phyloP scores from a whole-genome alignment of 306 rosid species.

The Vigna radiata region DNA sequence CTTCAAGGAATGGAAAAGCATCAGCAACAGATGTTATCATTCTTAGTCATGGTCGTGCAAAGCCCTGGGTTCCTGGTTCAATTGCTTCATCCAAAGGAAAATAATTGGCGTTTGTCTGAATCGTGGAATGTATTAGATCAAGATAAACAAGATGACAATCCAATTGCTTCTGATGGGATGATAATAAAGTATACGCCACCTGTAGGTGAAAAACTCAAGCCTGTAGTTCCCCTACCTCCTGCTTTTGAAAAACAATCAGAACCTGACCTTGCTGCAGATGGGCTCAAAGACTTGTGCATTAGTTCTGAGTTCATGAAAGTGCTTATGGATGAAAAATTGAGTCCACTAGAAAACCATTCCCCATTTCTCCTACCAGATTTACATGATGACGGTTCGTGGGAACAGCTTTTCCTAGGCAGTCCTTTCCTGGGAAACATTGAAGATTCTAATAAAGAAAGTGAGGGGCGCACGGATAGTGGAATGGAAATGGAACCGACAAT shows the following conservation, averaged over 20 bases:
- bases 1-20: conserved; percentile 90
- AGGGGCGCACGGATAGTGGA: conserved; percentile 42
- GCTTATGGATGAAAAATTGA: conserved; percentile 75
- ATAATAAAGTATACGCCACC: conserved; percentile 77
- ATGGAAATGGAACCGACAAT: conserved; percentile 60
- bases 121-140: conserved; percentile 58
- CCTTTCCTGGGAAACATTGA: conserved; percentile 54
- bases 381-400: conserved; percentile 74
- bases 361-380: conserved; percentile 71
- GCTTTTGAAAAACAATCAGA: conserved; percentile 51
- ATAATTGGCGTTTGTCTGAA: conserved; percentile 76
- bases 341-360: conserved; percentile 62
- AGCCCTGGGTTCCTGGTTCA: conserved; percentile 82
- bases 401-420: conserved; percentile 67
- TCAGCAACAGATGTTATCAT: conserved; percentile 96
- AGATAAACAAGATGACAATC: conserved; percentile 46
- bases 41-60: conserved; percentile 95
- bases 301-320: conserved; percentile 80
- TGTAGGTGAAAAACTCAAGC: conserved; percentile 49
- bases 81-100: conserved; percentile 82
- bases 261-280: conserved; percentile 54
- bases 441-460: conserved; percentile 51
- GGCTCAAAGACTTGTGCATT: conserved; percentile 62
- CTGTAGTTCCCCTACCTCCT: conserved; percentile 47
- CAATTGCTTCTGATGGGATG: conserved; percentile 61